A percentile compares a stretch with the other conserved stretches of the same genome.
phyloP scores from a whole-genome alignment of 345 rosid genomes.

The Aethionema arabicum region DNA sequence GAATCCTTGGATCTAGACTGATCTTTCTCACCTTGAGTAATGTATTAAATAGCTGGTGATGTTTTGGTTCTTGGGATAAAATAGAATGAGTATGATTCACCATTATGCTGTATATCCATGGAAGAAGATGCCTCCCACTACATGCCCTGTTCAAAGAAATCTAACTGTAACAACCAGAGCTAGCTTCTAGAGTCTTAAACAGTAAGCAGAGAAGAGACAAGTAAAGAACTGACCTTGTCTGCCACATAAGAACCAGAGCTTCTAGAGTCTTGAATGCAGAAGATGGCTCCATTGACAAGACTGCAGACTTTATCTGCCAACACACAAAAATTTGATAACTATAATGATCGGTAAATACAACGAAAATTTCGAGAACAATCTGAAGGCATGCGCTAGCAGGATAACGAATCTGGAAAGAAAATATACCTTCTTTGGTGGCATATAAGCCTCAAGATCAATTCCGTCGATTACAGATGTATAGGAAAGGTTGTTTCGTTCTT shows the following conservation, averaged over 20 bases:
- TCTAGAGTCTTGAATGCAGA: constrained; percentile 67
- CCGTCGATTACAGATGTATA: constrained; percentile 44
- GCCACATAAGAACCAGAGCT: constrained; percentile 66
- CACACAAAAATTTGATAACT: constrained; percentile 8
- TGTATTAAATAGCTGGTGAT: constrained; percentile 49
- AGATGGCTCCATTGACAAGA: constrained; percentile 63
- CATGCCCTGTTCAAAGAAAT: constrained; percentile 49
- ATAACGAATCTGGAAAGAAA: background rate
- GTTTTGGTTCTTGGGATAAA: constrained; percentile 50
- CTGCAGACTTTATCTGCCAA: constrained; percentile 63
- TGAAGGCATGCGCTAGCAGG: background rate
- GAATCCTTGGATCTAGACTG: constrained; percentile 14
- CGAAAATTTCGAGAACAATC: background rate
- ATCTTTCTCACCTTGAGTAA: constrained; percentile 56
- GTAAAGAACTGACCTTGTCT: constrained; percentile 64
- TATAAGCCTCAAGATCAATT: constrained; percentile 56
- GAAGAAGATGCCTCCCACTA: constrained; percentile 56
- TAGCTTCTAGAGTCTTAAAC: background rate
- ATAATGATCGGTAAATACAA: background rate
- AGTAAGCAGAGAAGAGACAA: constrained; percentile 11
- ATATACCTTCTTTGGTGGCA: constrained; percentile 73
- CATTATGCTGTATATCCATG: constrained; percentile 81
- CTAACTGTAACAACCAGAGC: background rate
- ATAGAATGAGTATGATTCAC: constrained; percentile 60
- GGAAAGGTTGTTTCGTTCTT: constrained; percentile 37